Evolutionary conservation across 1,284 basidiomycete genomes (phyloP).

Genomic region (Wallemia ichthyophaga): DNA sequence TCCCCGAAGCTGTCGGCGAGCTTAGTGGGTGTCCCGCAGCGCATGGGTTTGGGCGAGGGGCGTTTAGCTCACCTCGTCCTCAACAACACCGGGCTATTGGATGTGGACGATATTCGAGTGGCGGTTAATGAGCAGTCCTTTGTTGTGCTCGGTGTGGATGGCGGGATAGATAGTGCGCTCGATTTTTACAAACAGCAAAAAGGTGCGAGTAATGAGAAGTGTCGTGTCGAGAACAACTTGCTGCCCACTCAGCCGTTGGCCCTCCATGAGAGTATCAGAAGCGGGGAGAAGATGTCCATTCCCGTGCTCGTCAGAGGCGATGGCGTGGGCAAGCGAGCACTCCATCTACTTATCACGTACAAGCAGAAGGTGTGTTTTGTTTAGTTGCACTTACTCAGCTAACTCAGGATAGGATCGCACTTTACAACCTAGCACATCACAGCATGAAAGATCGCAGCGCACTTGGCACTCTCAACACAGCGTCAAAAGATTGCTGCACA

Average conservation of each 20-base stretch:
- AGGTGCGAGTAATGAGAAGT: background rate
- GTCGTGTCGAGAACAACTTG: background rate
- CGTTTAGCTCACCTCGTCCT: background rate
- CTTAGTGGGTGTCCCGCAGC: background rate
- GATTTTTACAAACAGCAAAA: background rate
- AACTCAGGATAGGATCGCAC: too few species aligned
- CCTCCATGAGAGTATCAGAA: background rate
- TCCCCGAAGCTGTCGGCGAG: background rate
- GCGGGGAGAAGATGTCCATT: background rate
- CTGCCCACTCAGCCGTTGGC: background rate
- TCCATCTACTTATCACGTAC: background rate
- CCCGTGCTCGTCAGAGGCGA: background rate
- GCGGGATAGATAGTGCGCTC: background rate
- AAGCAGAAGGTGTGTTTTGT: background rate
- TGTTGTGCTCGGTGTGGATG: background rate
- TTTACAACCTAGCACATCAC: too few species aligned
- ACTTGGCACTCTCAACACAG: background rate
- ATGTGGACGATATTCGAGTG: background rate
- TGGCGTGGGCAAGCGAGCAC: background rate
- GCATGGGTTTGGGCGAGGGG: background rate
- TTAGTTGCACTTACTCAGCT: too few species aligned
- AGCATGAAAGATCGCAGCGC: too few species aligned
- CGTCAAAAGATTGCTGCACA: background rate
- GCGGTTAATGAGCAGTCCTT: background rate
- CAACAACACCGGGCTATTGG: background rate